A percentile compares a stretch with the other conserved stretches of the same genome.
Conservation (phyloP, 148 eudicot genomes). For the Amaranthus cruentus region DNA sequence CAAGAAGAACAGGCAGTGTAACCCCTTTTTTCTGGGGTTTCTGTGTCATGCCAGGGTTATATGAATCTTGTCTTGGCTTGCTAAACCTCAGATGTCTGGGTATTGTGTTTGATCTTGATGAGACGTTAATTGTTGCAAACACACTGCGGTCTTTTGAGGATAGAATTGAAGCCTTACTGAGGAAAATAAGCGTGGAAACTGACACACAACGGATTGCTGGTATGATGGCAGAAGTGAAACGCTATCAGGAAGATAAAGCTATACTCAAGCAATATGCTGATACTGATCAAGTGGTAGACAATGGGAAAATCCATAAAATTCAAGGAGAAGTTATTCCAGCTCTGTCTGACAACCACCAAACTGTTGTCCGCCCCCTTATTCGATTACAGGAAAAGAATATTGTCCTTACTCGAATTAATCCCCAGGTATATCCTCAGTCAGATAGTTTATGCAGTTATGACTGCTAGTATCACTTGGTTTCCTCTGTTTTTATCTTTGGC, state of each 20-base stretch:
- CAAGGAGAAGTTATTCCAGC: slow-evolving; percentile 89
- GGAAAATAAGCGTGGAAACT: slow-evolving; percentile 61
- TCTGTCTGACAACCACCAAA: slow-evolving; percentile 69
- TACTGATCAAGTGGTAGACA: slow-evolving; percentile 83
- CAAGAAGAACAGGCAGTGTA: slow-evolving; percentile 46
- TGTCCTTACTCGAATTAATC: slow-evolving; percentile 94
- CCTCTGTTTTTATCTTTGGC: background rate
- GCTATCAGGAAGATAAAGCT: slow-evolving; percentile 87
- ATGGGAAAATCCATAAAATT: slow-evolving; percentile 70
- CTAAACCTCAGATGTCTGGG: slow-evolving; percentile 95
- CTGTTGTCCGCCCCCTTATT: slow-evolving; percentile 82
- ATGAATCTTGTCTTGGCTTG: slow-evolving; percentile 79
- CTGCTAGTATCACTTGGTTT: background rate
- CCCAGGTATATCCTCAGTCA: slow-evolving; percentile 48
- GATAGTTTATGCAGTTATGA: background rate
- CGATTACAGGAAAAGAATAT: slow-evolving; percentile 83
- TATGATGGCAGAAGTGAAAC: slow-evolving; percentile 84
- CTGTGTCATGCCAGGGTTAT: slow-evolving; percentile 51
- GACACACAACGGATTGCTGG: slow-evolving; percentile 79
- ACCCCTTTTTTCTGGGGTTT: slow-evolving; percentile 88
- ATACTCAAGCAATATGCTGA: slow-evolving; percentile 95
- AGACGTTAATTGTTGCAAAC: slow-evolving; percentile 91
- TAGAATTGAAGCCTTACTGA: slow-evolving; percentile 74
- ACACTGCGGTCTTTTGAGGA: slow-evolving; percentile 98
- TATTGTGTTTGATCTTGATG: slow-evolving; percentile 98